phyloP scores from a whole-genome alignment of 805 yeast species.

The Candida yuanshanica region DNA sequence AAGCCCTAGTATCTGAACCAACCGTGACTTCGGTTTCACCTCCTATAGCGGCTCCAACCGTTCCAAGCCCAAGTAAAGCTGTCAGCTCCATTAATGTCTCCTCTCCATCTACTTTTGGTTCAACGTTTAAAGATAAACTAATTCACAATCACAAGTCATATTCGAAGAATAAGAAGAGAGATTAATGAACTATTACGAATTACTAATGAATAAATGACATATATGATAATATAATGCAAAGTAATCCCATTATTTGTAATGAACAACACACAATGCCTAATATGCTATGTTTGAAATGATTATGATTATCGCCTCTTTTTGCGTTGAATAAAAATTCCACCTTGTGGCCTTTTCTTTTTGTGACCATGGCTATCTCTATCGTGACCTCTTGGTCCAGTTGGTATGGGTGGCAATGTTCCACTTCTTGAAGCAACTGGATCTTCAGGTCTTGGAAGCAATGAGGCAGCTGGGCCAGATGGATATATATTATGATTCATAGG shows the following conservation, averaged over 20 bases:
- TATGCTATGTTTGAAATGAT: background rate
- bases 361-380: background rate
- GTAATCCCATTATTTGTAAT: background rate
- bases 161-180: slow-evolving; percentile 3
- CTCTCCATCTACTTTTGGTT: too few species aligned
- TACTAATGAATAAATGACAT: background rate
- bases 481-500: too few species aligned
- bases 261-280: background rate
- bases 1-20: background rate
- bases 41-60: background rate
- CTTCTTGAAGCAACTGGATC: slow-evolving; percentile 10
- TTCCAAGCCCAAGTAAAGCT: background rate
- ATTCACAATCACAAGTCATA: background rate
- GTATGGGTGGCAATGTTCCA: slow-evolving; percentile 13
- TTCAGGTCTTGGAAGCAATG: background rate
- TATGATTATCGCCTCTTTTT: slow-evolving; percentile 2
- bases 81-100: background rate
- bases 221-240: background rate
- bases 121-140: background rate
- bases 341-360: slow-evolving; percentile 8
- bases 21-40: background rate
- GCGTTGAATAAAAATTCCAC: slow-evolving; percentile 9
- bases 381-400: background rate
- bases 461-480: background rate
- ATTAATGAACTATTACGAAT: background rate